A percentile compares a stretch with the other conserved stretches of the same genome.
Evolutionary conservation across 768 basidiomycete genomes (phyloP).

Genomic region (Flagelloscypha sp.): DNA sequence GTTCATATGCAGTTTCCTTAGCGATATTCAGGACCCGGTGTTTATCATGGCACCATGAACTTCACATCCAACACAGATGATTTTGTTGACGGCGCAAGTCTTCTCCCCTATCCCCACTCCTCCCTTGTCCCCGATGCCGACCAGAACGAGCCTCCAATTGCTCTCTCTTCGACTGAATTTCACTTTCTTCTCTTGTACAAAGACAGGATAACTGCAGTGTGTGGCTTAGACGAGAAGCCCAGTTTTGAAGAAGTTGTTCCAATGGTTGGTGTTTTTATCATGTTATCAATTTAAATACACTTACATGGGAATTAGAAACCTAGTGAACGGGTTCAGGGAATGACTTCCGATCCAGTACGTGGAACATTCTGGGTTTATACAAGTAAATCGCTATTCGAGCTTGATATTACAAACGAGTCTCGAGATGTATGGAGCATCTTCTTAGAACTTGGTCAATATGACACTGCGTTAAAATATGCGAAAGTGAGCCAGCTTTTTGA

Average conservation of each 20-base stretch:
- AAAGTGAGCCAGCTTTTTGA: slow-evolving; percentile 43
- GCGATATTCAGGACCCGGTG: slow-evolving; percentile 61
- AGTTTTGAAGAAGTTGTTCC: slow-evolving; percentile 81
- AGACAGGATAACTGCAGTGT: slow-evolving; percentile 71
- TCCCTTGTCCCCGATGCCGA: slow-evolving; percentile 18
- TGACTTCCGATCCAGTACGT: slow-evolving; percentile 78
- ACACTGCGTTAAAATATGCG: slow-evolving; percentile 71
- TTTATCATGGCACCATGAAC: slow-evolving; percentile 78
- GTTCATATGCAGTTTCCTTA: background rate
- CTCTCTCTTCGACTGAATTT: slow-evolving; percentile 82
- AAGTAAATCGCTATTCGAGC: slow-evolving; percentile 79
- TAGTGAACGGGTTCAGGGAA: slow-evolving; percentile 61
- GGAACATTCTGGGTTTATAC: slow-evolving; percentile 95
- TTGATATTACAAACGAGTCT: slow-evolving; percentile 80
- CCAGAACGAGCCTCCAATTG: slow-evolving; percentile 46
- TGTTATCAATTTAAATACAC: slow-evolving; percentile 3
- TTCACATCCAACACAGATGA: slow-evolving; percentile 64
- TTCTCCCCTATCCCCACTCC: slow-evolving; percentile 66
- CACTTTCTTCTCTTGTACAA: slow-evolving; percentile 84
- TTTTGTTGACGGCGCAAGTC: slow-evolving; percentile 67
- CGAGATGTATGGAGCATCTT: slow-evolving; percentile 93
- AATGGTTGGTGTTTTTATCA: slow-evolving; percentile 42
- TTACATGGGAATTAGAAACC: no score
- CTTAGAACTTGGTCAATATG: slow-evolving; percentile 68
- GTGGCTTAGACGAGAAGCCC: slow-evolving; percentile 69